Conservation (phyloP, 129 eudicot genomes). For the Chrysanthemum seticuspe region DNA sequence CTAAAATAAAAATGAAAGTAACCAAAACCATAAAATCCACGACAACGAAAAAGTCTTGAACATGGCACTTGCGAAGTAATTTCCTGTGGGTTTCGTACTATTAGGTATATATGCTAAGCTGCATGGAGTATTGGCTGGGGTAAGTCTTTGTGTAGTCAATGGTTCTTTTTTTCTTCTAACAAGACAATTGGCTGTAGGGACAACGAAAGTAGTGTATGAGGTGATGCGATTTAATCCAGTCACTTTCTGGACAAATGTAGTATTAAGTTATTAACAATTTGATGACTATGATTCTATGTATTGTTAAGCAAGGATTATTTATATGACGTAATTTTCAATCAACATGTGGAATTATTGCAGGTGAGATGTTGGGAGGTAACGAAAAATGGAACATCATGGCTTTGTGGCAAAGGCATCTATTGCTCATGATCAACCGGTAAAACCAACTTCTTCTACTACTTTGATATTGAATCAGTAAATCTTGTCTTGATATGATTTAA, state of each 20-base stretch:
- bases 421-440: constrained; percentile 93
- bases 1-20: constrained; percentile 1
- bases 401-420: constrained; percentile 71
- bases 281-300: not conserved
- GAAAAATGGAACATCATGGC: constrained; percentile 46
- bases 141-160: constrained; percentile 22
- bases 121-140: not conserved
- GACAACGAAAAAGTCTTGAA: not conserved
- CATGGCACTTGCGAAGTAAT: constrained; percentile 12
- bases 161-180: constrained; percentile 18
- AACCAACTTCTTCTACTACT: not conserved
- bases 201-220: not conserved
- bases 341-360: constrained; percentile 31
- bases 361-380: constrained; percentile 97
- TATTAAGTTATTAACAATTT: too few relatives aligned
- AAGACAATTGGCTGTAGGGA: constrained; percentile 26
- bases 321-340: not conserved
- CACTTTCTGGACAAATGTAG: not conserved
- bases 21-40: not conserved
- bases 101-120: too few relatives aligned
- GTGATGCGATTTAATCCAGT: not conserved
- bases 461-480: not conserved
- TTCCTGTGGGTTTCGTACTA: not conserved
- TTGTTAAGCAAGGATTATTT: not conserved
- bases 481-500: not conserved